Evolutionary conservation across 768 basidiomycete genomes (phyloP), one percentile per base, ranked within the genome.

Genomic region (Tulasnella sp.): DNA sequence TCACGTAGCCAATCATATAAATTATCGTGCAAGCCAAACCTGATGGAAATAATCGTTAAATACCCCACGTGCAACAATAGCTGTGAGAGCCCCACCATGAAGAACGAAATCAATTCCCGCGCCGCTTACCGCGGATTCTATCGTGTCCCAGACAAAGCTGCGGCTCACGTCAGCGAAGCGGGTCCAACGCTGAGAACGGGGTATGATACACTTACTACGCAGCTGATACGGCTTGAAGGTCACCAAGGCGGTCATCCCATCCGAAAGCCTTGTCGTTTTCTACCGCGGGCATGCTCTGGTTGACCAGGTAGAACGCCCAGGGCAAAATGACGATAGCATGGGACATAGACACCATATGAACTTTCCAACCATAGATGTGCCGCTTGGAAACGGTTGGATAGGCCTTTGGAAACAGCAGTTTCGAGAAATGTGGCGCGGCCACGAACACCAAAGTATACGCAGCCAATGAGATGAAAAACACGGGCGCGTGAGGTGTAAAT

Each of bases 91-190:
- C 81, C 18, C 67, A 85, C 93, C 95, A 81, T 97, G 95, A 20
- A 91, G 80, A 0, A 95, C 89, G 80, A 95, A 95, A 10, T 92
- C 94, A 5, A 90, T 73, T 77, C 92, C 91, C 72, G 88, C 86
- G 81, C 88, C 92, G 83, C 93, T 90, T 74, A 91, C 75, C 32
- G 91, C 84, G 9, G 90, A 88, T 83, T 94, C 84, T 37, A 93
- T 78, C 0, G 88, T 87, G 82, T 97, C 95, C 95, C 95, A 97
- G 26, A 95, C 80, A 83, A 97, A 96, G 82, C 81, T 82, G 46
- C 91, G 37, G 57, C 42, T 18, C 48, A 51, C 18, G n/a, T 55
- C 44, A 78, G 69, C 48, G 55, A 51, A 55, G 39, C 44, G 18
- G 16, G 18, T 26, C 51, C 32, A 40, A 20, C 42, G 57, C 44